Evolutionary conservation across 345 rosid species (phyloP), one percentile per base, ranked within the genome.

Genomic region (Sonneratia alba): DNA sequence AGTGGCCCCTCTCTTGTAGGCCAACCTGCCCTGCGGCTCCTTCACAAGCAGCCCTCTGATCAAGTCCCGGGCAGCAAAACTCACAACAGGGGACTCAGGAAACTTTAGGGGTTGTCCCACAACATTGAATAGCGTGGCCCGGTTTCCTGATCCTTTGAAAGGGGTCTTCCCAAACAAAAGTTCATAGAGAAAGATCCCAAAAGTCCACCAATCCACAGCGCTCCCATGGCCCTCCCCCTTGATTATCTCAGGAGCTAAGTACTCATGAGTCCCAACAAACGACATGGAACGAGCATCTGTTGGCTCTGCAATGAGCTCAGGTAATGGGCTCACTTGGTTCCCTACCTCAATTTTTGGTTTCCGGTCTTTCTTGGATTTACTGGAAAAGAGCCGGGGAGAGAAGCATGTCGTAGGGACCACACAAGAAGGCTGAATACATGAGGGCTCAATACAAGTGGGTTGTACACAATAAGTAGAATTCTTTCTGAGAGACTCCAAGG

Each of bases 151-250:
- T 51, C 97, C 98, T 76, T 93, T 93, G 75, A 91, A 93, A 74
- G 98, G 98, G 32, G 98, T 93, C 85, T 87, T 91, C 79, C 98
- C 98, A 59, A 86, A 91, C 82, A 93, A 81, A 67, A 93, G 90
- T 74, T 93, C 98, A 63, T 87, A 91, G 15, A 93, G 78, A 74
- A 93, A 91, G 72, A 90, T 93, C 71, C 98, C 98, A 72, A 81
- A 90, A 61, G 97, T 93, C 98, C 98, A 93, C 98, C 98, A 93
- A 77, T 93, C 98, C 27, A 93, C 98, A 22, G 98, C 98, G 78
- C 95, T 90, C 71, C 98, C 98, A 79, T 93, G 98, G 51, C 97
- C 98, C 84, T 90, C 98, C 6, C 98, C 98, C 76, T 92, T 90
- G 65, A 90, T 92, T 48, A 92, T 92, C 85, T 90, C 98, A 0